A percentile compares a stretch with the other conserved stretches of the same genome.
Conservation (phyloP, 2,329 filamentous ascomycete species). For the Xylaria sp. region DNA sequence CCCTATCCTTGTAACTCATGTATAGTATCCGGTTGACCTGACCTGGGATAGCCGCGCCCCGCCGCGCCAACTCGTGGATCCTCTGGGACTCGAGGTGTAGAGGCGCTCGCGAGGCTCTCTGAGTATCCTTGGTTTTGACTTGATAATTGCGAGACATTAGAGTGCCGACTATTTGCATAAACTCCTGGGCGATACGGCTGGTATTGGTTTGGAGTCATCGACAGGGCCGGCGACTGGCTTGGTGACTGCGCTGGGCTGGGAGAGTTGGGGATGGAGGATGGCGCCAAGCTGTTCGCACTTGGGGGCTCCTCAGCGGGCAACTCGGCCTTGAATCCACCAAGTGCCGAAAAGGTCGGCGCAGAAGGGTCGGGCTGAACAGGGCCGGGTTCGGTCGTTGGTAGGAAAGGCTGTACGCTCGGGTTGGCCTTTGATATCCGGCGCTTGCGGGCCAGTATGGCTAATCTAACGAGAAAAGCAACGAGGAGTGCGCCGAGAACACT, state of each 20-base stretch:
- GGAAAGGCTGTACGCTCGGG: neutral
- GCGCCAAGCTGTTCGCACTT: neutral
- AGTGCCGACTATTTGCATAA: constrained; percentile 4
- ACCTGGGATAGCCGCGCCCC: neutral
- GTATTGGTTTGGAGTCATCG: constrained; percentile 5
- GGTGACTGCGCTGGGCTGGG: neutral
- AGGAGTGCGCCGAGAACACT: constrained; percentile 12
- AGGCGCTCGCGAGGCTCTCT: constrained; percentile 7
- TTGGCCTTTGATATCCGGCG: constrained; percentile 3
- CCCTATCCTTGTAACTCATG: constrained; percentile 18
- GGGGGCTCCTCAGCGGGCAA: constrained; percentile 22
- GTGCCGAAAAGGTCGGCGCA: neutral
- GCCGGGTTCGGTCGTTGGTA: neutral
- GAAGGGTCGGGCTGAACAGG: neutral
- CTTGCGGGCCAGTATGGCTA: constrained; percentile 10
- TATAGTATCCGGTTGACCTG: constrained; percentile 10
- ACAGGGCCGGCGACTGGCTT: neutral
- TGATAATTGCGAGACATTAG: constrained; percentile 19
- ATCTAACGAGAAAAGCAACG: constrained; percentile 13
- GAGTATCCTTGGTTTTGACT: neutral
- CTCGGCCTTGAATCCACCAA: constrained; percentile 26
- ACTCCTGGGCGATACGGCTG: constrained; percentile 19
- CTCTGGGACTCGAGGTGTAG: constrained; percentile 1
- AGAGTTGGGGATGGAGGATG: constrained; percentile 1
- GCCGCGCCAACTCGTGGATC: neutral